Evolutionary conservation across 192 early-diverging fungal genomes (phyloP), one percentile per base, ranked within the genome.

Genomic region (Coemansia sp.): DNA sequence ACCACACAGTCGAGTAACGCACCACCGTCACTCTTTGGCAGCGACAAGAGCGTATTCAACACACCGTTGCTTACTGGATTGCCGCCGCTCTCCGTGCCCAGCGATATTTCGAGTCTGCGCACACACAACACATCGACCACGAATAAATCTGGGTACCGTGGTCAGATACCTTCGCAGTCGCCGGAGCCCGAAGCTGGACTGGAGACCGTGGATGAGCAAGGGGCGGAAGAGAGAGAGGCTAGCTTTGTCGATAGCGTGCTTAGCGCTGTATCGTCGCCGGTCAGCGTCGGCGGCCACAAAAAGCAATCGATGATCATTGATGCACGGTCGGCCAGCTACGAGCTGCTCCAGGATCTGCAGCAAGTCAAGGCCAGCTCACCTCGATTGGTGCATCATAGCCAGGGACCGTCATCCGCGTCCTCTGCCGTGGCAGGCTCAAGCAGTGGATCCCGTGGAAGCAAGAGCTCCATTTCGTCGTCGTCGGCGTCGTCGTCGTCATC

Each of bases 1-100:
- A 77, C 75, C 2, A 69, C 55, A 37, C 75, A 72, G 67, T 83
- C 81, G 20, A 83, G 81, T 76, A 83, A 83, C 65, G 59, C 75
- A 12, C 64, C 76, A 37, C 81, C 81, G 28, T 83, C 81, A 64
- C 73, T 83, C 54, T 83, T 70, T 66, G 81, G 81, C 66, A 75
- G 73, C 67, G 81, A 83, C 73, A 74, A 77, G 51, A 83, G 81
- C 57, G 52, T 59, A 2, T 83, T 83, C 58, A 69, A 59, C 65
- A 78, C 81, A 37, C 81, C 81, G 15, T 61, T 83, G 63, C 67
- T 83, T 2, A 68, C 76, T 2, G 59, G 70, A 2, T 67, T 83
- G 35, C 81, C 81, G 14, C 67, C 61, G 18, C 34, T 78, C 8
- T 75, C 81, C 7, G 81, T 83, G 59, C 73, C 81, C 60, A 83